Evolutionary conservation across 1,139 yeast genomes (phyloP), one percentile per base, ranked within the genome.

Genomic region (Scheffersomyces lignicola): DNA sequence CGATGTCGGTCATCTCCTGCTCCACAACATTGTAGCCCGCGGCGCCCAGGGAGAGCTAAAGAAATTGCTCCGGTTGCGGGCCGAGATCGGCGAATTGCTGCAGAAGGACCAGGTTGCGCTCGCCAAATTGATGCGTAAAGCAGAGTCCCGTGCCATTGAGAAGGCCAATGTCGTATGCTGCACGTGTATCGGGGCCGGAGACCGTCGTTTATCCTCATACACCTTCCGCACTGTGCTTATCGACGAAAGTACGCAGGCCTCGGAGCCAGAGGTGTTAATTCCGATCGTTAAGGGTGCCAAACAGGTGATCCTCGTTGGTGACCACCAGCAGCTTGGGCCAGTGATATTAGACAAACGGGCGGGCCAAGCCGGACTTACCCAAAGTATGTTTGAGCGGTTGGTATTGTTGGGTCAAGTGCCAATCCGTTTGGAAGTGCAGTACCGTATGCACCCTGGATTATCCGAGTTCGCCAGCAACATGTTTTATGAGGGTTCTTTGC

Each of bases 111-210:
- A 77, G 3, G 65, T 60, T 33, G 35, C 43, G 30, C 78, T 69
- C 48, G 50, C 61, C 22, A 65, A 62, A 35, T 55, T 69, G 30
- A 58, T 74, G 15, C 64, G 74, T 32, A 56, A 58, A 32, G 61
- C 73, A 0, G 95, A 86, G 52, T 51, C 51, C 14, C 59, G 58
- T 18, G 57, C 81, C 8, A 58, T 89, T 29, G 64, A 65, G 24
- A 56, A 64, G n/a, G 83, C 88, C 24, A 89, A 88, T 47, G 90
- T 89, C 30, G 81, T 90, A 12, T 88, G 96, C 61, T 76, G 89
- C 56, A 90, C 97, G 0, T 89, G 97, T 73, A 89, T 83, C 21
- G 95, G 95, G 42, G 96, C 97, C 3, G 95, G 90, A 31, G 96
- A 86, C 57, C 60, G 48, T 34, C 67, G 95, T 43, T 63, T 89